Conservation (phyloP, 768 basidiomycete genomes). For the Tylopilus intermedius region DNA sequence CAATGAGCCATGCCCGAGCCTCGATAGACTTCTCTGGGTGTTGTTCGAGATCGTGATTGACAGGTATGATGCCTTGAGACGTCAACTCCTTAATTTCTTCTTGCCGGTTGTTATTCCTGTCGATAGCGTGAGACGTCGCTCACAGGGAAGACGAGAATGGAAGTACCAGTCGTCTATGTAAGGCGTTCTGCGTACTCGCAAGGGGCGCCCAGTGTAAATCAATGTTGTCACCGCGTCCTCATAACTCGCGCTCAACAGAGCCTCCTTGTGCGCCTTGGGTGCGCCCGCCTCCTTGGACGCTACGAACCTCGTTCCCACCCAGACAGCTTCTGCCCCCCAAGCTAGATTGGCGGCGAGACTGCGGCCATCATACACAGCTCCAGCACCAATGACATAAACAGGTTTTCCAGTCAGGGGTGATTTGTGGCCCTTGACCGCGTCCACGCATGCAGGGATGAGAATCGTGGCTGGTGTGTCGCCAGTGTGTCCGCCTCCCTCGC, state of each 20-base stretch:
- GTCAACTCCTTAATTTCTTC: constrained; percentile 81
- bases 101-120: constrained; percentile 72
- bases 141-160: not conserved
- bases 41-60: constrained; percentile 62
- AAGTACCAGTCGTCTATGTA: constrained; percentile 81
- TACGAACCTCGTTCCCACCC: constrained; percentile 88
- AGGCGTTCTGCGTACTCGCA: constrained; percentile 78
- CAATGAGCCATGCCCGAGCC: constrained; percentile 75
- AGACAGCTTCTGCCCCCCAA: constrained; percentile 88
- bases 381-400: constrained; percentile 85
- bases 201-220: constrained; percentile 85
- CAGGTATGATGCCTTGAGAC: constrained; percentile 77
- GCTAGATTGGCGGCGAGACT: constrained; percentile 81
- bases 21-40: constrained; percentile 76
- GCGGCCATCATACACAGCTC: constrained; percentile 87
- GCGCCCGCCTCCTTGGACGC: constrained; percentile 77
- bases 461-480: constrained; percentile 80
- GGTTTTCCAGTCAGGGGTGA: constrained; percentile 80
- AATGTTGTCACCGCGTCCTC: constrained; percentile 82
- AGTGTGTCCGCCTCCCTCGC: constrained; percentile 88
- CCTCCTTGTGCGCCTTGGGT: constrained; percentile 80
- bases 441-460: constrained; percentile 88
- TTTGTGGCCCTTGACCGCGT: constrained; percentile 68
- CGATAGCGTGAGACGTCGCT: not conserved
- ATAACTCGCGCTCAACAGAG: constrained; percentile 61